These are phyloP conservation scores for Cetradonia linearis DNA, from an alignment of 495 filamentous ascomycete species.

Conservation along the genomic window DNA sequence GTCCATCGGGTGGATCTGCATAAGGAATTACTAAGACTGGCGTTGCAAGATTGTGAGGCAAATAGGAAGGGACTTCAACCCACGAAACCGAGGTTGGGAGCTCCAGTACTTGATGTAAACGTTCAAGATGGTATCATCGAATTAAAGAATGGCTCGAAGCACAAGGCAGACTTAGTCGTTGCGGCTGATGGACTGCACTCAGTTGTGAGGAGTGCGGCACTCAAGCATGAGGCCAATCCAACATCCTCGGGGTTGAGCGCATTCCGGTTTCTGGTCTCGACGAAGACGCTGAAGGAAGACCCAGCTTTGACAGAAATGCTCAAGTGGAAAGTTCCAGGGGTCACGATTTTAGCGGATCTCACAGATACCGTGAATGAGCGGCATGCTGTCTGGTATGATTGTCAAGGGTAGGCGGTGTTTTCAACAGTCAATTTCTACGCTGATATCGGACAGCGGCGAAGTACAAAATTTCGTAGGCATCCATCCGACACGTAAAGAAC, in stretches of 20 bases:
- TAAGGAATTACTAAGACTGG: conserved; percentile 34
- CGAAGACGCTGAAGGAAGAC: conserved; percentile 26
- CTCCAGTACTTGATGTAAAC: conserved; percentile 22
- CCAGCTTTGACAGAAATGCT: conserved; percentile 20
- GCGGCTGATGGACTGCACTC: conserved; percentile 43
- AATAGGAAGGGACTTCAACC: conserved; percentile 24
- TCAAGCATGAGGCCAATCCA: conserved; percentile 20
- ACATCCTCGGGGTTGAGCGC: conserved; percentile 18
- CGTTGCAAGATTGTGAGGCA: conserved; percentile 21
- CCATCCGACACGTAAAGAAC: conserved; percentile 26
- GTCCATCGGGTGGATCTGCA: conserved; percentile 46
- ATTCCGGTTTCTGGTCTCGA: conserved; percentile 34
- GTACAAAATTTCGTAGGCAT: conserved; percentile 39
- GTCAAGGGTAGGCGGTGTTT: conserved; percentile 26
- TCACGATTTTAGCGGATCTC: conserved; percentile 21
- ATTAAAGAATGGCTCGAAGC: conserved; percentile 29
- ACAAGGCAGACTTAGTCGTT: conserved; percentile 37
- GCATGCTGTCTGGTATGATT: conserved; percentile 31
- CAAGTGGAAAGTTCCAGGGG: conserved; percentile 16
- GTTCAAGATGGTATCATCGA: conserved; percentile 31
- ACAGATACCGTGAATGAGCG: conserved; percentile 16
- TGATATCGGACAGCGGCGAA: conserved; percentile 25
- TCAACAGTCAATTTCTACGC: not conserved
- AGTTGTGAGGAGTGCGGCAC: conserved; percentile 24
- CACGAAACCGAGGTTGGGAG: conserved; percentile 22